phyloP scores from a whole-genome alignment of 139 green algal genomes.

The Coccomyxa sp. region DNA sequence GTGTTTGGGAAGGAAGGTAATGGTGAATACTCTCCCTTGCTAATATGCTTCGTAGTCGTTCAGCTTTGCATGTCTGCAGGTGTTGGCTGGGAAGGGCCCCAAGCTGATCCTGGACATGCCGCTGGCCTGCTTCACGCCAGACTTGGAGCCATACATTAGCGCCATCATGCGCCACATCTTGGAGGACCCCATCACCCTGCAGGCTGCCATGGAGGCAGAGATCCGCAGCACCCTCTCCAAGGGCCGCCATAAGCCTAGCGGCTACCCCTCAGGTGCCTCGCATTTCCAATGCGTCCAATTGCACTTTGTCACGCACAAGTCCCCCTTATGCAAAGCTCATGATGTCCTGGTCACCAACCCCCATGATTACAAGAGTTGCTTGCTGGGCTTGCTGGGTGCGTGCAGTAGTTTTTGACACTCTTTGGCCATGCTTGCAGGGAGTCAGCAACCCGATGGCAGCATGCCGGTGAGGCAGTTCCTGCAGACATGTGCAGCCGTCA shows the following conservation, averaged over 20 bases:
- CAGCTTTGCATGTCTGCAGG: slow-evolving; percentile 17
- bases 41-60: too few relatives aligned
- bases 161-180: slow-evolving; percentile 83
- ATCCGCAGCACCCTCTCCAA: slow-evolving; percentile 58
- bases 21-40: too few relatives aligned
- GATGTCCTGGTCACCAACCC: not conserved
- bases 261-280: not conserved
- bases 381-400: too few relatives aligned
- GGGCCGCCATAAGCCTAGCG: not conserved
- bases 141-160: slow-evolving; percentile 62
- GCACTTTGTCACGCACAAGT: not conserved
- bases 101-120: slow-evolving; percentile 75
- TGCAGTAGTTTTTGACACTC: too few relatives aligned
- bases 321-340: not conserved
- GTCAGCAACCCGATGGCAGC: not conserved
- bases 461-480: slow-evolving; percentile 55
- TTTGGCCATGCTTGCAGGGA: too few relatives aligned
- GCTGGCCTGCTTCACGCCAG: slow-evolving; percentile 34
- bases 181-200: slow-evolving; percentile 85
- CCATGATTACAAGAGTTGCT: too few relatives aligned
- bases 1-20: too few relatives aligned
- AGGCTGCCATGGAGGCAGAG: slow-evolving; percentile 87
- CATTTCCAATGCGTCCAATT: not conserved
- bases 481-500: slow-evolving; percentile 36
- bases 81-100: slow-evolving; percentile 49